Conservation (phyloP, 2,329 filamentous ascomycete species). For the Diaporthe eres region DNA sequence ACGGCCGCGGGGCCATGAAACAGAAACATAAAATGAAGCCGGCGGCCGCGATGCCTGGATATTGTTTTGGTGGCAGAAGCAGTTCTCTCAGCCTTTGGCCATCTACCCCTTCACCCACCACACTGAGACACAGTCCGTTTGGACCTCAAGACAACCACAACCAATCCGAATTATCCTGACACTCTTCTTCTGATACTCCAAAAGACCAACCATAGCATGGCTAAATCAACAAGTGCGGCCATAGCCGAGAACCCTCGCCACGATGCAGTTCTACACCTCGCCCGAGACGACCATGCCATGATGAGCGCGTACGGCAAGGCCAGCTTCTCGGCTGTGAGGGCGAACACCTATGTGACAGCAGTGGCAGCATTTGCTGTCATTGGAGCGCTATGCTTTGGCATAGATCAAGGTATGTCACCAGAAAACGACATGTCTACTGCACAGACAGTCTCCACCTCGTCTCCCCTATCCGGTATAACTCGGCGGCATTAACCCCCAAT, state of each 20-base stretch:
- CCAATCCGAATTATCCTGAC: background rate
- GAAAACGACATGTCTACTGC: background rate
- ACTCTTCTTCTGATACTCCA: too few relatives aligned
- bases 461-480: background rate
- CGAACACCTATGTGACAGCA: constrained; percentile 27
- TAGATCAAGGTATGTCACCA: constrained; percentile 41
- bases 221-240: background rate
- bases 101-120: background rate
- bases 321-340: constrained; percentile 10
- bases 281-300: constrained; percentile 28
- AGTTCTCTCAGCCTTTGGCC: constrained; percentile 1
- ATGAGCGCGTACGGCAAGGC: constrained; percentile 29
- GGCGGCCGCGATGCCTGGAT: background rate
- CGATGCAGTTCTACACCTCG: constrained; percentile 22
- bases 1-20: background rate
- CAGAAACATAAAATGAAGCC: constrained; percentile 31
- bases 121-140: constrained; percentile 13
- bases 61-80: constrained; percentile 1
- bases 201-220: background rate
- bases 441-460: background rate
- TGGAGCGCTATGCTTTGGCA: constrained; percentile 46
- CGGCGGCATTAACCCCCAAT: background rate
- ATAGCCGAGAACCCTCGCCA: constrained; percentile 21
- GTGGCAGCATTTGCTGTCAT: constrained; percentile 53
- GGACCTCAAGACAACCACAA: background rate